These are phyloP conservation scores for Sarcocystis neurona DNA, from an alignment of 169 alveolate species.

Conservation along the genomic window DNA sequence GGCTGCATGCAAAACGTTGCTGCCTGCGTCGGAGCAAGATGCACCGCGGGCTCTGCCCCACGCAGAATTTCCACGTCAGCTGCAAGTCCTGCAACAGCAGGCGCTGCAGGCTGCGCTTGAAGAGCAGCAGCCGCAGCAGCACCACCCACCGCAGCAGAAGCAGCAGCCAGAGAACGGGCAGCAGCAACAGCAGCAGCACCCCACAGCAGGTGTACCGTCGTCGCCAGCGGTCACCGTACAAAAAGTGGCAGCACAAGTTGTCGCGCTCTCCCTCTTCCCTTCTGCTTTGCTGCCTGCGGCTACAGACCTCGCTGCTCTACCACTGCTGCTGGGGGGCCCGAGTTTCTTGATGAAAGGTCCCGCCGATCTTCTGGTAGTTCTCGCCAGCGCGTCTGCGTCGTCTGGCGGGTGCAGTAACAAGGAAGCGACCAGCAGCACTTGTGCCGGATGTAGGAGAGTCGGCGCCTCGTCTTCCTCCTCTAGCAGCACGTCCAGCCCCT, in stretches of 20 bases:
- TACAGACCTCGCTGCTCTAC: neutral
- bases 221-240: neutral
- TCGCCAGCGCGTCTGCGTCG: neutral
- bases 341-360: conserved; percentile 43
- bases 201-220: neutral
- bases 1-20: conserved; percentile 3
- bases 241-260: neutral
- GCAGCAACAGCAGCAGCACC: neutral
- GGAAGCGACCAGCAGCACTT: neutral
- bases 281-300: neutral
- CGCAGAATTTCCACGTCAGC: neutral
- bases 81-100: neutral
- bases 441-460: neutral
- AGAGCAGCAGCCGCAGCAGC: neutral
- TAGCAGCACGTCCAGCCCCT: too few species aligned
- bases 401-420: neutral
- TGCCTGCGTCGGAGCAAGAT: neutral
- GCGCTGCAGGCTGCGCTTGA: neutral
- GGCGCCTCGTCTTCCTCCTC: too few species aligned
- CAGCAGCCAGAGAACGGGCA: neutral
- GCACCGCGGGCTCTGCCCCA: neutral
- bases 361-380: conserved; percentile 34
- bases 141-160: neutral
- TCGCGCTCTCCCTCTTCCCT: conserved; percentile 1
- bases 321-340: conserved; percentile 34